These are phyloP conservation scores for Plasmodium gonderi DNA, from an alignment of 169 alveolate genomes.

Conservation along the genomic window DNA sequence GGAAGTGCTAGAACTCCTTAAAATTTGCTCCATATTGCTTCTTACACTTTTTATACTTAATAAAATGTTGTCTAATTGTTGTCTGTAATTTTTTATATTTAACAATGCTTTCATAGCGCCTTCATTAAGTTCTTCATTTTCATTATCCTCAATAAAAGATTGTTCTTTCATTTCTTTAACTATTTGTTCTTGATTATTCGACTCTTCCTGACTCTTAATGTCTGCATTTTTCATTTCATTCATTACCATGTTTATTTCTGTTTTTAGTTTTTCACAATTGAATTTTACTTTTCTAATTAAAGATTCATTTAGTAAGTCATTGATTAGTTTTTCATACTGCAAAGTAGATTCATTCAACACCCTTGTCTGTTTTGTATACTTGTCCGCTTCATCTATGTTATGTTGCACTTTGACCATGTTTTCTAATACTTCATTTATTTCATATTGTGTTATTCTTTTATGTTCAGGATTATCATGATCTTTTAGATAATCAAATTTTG, in stretches of 20 bases:
- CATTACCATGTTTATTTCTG: background rate
- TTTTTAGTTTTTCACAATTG: slow-evolving; percentile 1
- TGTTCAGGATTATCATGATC: background rate
- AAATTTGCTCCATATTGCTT: background rate
- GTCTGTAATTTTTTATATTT: slow-evolving; percentile 4
- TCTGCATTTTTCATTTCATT: background rate
- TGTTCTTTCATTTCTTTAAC: slow-evolving; percentile 11
- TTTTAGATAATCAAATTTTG: background rate
- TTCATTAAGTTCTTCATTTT: background rate
- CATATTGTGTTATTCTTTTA: background rate
- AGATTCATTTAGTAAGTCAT: background rate
- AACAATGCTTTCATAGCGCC: background rate
- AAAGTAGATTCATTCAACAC: background rate
- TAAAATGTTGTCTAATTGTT: background rate
- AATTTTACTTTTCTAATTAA: background rate
- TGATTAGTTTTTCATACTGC: background rate
- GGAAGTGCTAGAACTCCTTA: background rate
- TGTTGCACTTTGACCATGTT: background rate
- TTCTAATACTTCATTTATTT: background rate
- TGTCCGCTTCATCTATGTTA: background rate
- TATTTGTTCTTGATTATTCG: background rate
- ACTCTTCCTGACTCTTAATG: background rate
- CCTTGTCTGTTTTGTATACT: background rate
- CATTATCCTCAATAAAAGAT: background rate
- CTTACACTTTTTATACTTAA: slow-evolving; percentile 4